A percentile compares a stretch with the other conserved stretches of the same genome.
Conservation (phyloP, 192 early-diverging fungal genomes). For the Backusella macrospora region DNA sequence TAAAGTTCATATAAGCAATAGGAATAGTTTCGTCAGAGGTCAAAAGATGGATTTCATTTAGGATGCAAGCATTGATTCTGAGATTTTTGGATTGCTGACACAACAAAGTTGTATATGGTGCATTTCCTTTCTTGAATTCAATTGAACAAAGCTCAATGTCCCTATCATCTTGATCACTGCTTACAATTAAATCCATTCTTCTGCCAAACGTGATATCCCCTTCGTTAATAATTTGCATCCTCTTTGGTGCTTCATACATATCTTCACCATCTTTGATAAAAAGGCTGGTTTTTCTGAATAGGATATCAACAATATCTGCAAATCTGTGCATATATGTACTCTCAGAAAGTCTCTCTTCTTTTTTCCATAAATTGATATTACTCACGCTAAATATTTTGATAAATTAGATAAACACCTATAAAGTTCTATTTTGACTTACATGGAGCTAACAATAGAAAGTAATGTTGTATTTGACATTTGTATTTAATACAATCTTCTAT, state of each 20-base stretch:
- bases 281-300: background rate
- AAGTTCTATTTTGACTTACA: background rate
- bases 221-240: constrained; percentile 8
- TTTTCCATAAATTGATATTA: constrained; percentile 12
- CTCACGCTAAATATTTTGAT: background rate
- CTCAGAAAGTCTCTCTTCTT: background rate
- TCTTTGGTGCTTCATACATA: background rate
- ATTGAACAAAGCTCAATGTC: background rate
- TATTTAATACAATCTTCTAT: no score
- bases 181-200: constrained; percentile 5
- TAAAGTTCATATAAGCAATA: constrained; percentile 10
- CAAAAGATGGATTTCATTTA: constrained; percentile 7
- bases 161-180: background rate
- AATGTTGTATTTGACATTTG: no score
- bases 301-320: constrained; percentile 5
- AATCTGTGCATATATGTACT: constrained; percentile 6
- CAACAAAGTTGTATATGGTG: background rate
- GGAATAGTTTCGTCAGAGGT: background rate
- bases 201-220: background rate
- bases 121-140: constrained; percentile 11
- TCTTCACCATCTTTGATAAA: constrained; percentile 13
- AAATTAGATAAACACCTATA: constrained; percentile 12
- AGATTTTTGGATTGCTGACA: background rate
- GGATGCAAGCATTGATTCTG: background rate
- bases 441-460: constrained; percentile 11